Evolutionary conservation across 768 basidiomycete species (phyloP), one percentile per base, ranked within the genome.

Genomic region (Mycena vitilis): DNA sequence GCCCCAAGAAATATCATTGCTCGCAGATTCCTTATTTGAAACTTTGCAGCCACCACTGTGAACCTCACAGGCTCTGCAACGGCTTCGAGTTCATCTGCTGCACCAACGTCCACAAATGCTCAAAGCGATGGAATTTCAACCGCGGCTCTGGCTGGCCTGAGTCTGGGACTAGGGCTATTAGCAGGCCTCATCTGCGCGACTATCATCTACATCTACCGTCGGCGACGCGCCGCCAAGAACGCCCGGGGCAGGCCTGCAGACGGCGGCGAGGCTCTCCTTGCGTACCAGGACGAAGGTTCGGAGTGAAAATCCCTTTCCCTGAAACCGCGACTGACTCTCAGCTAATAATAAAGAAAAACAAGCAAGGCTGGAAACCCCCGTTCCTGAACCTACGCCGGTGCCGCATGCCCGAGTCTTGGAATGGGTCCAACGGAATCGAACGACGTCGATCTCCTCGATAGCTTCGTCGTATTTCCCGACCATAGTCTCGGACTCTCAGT

Each of bases 341-440:
- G 36, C 44, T 22, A n/a, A n/a, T n/a, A n/a, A n/a, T n/a, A 18
- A 57, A 69, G 67, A 69, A 25, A 69, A 69, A 54, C 40, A 54
- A 25, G 8, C 11, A 44, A 13, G 16, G 40, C 42, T 34, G 6
- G 30, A 62, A 23, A 37, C 12, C 48, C 49, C 49, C 25, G 37
- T 23, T 1, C 36, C 59, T 9, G 49, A 23, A 38, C 62, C 49
- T 38, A 45, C 57, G 1, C 8, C 67, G 11, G 49, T 54, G 1
- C 65, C 65, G n/a, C 20, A 63, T 38, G 38, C 48, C 2, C 58
- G 63, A 55, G 30, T 69, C 52, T 13, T 48, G 37, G 68, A 63
- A 1, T 69, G 68, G 68, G 58, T 63, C 6, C 68, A 69, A 40
- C 57, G 51, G 15, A 60, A 49, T 8, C 23, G 68, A 40, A 15